Conservation (phyloP, 352 stramenopile genomes). For the Plasmopara muralis region DNA sequence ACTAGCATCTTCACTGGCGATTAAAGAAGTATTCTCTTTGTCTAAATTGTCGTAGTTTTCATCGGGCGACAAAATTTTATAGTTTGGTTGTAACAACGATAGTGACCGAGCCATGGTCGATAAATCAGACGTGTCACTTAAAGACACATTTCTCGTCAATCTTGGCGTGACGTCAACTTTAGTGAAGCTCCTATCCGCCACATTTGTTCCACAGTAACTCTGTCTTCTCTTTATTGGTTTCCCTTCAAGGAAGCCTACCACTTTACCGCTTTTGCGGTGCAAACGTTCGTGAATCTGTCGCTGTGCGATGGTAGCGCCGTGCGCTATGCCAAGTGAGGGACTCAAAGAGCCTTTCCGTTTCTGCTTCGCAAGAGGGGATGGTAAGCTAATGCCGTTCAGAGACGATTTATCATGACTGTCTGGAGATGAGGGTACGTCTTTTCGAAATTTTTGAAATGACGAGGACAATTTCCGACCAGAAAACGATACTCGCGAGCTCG, state of each 20-base stretch:
- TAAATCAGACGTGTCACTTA: slow-evolving; percentile 6
- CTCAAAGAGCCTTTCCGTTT: slow-evolving; percentile 20
- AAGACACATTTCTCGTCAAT: slow-evolving; percentile 12
- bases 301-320: slow-evolving; percentile 24
- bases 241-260: slow-evolving; percentile 8
- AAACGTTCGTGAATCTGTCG: slow-evolving; percentile 24
- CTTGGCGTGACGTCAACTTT: slow-evolving; percentile 7
- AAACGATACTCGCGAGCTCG: slow-evolving; percentile 18
- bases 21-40: slow-evolving; percentile 9
- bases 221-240: slow-evolving; percentile 14
- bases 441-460: slow-evolving; percentile 17
- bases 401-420: slow-evolving; percentile 8
- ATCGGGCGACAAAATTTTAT: slow-evolving; percentile 20
- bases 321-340: slow-evolving; percentile 14
- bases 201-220: slow-evolving; percentile 17
- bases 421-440: slow-evolving; percentile 9
- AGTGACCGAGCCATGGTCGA: slow-evolving; percentile 4
- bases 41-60: slow-evolving; percentile 16
- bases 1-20: neutral
- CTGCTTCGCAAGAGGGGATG: slow-evolving; percentile 13
- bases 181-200: slow-evolving; percentile 4
- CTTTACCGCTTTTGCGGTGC: slow-evolving; percentile 18
- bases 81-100: slow-evolving; percentile 24
- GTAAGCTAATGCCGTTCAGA: slow-evolving; percentile 8
- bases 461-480: slow-evolving; percentile 18